These are phyloP conservation scores for Persicaria tinctoria DNA, from an alignment of 148 eudicot genomes.

Conservation along the genomic window DNA sequence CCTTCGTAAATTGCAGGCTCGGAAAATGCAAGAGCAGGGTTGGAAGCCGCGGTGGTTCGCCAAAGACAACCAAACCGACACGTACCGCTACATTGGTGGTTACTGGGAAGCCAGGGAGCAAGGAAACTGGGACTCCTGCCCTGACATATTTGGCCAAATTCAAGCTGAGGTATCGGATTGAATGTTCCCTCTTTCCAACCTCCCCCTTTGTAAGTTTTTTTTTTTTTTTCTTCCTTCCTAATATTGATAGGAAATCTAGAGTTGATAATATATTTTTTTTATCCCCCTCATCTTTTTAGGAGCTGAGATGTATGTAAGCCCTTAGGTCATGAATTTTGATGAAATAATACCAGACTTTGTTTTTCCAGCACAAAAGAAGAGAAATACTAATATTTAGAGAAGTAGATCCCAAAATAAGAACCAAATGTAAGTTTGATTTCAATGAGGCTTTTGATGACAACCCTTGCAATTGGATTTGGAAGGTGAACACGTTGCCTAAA, in stretches of 20 bases:
- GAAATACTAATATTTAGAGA: background rate
- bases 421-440: background rate
- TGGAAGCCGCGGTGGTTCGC: conserved; percentile 90
- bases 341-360: conserved; percentile 7
- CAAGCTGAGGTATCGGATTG: conserved; percentile 50
- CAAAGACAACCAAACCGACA: conserved; percentile 49
- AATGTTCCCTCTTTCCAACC: background rate
- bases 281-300: too few species aligned
- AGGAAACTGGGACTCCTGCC: conserved; percentile 70
- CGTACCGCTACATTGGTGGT: conserved; percentile 57
- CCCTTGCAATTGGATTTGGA: too few species aligned
- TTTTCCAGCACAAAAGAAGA: background rate
- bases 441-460: too few species aligned
- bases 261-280: too few species aligned
- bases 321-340: background rate
- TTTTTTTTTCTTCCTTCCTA: too few species aligned
- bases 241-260: too few species aligned
- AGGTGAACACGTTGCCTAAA: too few species aligned
- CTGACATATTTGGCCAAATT: conserved; percentile 78
- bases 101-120: conserved; percentile 87
- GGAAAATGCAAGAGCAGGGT: conserved; percentile 91
- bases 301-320: too few species aligned
- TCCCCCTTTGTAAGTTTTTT: too few species aligned
- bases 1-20: conserved; percentile 40
- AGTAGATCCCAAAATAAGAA: background rate